These are phyloP conservation scores for Acrocalymma vagum DNA, from an alignment of 2,329 filamentous ascomycete genomes.

Conservation along the genomic window DNA sequence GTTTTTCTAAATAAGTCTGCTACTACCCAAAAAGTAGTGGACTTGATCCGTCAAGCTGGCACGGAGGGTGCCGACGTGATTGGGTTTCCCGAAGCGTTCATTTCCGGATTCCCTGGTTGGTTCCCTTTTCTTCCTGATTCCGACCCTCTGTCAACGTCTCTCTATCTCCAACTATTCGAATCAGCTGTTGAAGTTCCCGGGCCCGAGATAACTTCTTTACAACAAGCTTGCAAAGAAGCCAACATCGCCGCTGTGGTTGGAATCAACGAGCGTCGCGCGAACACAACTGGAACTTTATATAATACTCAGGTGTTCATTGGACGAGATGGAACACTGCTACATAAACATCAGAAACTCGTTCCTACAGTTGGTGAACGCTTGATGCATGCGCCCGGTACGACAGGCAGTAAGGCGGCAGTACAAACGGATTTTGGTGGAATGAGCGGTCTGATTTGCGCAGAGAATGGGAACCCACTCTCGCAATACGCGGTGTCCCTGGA, in stretches of 20 bases:
- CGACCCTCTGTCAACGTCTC: no score
- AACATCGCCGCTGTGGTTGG: conserved; percentile 5
- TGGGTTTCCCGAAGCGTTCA: no score
- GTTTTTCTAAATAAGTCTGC: no score
- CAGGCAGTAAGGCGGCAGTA: conserved; percentile 1
- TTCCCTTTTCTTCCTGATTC: no score
- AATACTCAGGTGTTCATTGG: conserved; percentile 3
- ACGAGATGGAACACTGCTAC: neutral
- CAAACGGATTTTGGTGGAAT: conserved; percentile 2
- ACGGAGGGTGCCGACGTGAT: no score
- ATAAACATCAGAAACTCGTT: conserved; percentile 6
- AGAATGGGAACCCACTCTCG: conserved; percentile 2
- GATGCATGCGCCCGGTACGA: conserved; percentile 2
- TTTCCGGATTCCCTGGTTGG: no score
- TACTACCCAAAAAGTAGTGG: no score
- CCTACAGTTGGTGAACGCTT: conserved; percentile 5
- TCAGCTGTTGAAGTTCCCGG: conserved; percentile 5
- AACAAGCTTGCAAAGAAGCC: neutral
- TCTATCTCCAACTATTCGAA: conserved; percentile 3
- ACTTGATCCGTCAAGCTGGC: no score
- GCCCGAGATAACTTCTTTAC: neutral
- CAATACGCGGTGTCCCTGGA: conserved; percentile 2
- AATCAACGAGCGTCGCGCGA: conserved; percentile 5
- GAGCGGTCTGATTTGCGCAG: conserved; percentile 3
- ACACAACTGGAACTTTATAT: conserved; percentile 4